A percentile compares a stretch with the other conserved stretches of the same genome.
phyloP scores from a whole-genome alignment of 2,329 filamentous ascomycete species.

The Sarocladium kiliense region DNA sequence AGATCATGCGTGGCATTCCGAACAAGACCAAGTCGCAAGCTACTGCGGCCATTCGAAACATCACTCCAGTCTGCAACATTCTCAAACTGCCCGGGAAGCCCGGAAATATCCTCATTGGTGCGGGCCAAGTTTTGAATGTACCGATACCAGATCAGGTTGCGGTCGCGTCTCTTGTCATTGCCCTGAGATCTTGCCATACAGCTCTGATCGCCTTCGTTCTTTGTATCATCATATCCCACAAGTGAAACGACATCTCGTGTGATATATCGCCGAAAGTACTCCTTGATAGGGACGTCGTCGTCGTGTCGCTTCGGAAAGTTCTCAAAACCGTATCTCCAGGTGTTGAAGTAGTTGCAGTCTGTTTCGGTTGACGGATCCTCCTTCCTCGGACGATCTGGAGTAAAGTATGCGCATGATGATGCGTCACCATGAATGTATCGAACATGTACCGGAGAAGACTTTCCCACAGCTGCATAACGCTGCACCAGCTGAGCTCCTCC shows the following conservation, averaged over 20 bases:
- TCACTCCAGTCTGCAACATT: conserved; percentile 4
- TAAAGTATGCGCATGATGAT: conserved; percentile 13
- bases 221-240: conserved; percentile 8
- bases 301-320: background rate
- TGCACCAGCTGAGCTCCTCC: conserved; percentile 12
- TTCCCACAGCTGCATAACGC: conserved; percentile 10
- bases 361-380: conserved; percentile 12
- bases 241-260: conserved; percentile 9
- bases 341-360: conserved; percentile 12
- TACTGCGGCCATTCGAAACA: background rate
- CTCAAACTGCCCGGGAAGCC: conserved; percentile 8
- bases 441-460: conserved; percentile 8
- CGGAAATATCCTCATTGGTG: background rate
- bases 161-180: conserved; percentile 5
- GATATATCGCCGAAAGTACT: conserved; percentile 19
- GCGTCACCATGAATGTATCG: conserved; percentile 13
- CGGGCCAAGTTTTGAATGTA: conserved; percentile 4
- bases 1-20: conserved; percentile 4
- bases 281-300: background rate
- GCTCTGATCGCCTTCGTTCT: background rate
- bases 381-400: conserved; percentile 9
- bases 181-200: conserved; percentile 9
- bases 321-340: conserved; percentile 9
- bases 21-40: conserved; percentile 9
- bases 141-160: conserved; percentile 9